A percentile compares a stretch with the other conserved stretches of the same genome.
These are phyloP conservation scores for Penicillium flavigenum DNA, from an alignment of 495 filamentous ascomycete genomes.

Conservation along the genomic window DNA sequence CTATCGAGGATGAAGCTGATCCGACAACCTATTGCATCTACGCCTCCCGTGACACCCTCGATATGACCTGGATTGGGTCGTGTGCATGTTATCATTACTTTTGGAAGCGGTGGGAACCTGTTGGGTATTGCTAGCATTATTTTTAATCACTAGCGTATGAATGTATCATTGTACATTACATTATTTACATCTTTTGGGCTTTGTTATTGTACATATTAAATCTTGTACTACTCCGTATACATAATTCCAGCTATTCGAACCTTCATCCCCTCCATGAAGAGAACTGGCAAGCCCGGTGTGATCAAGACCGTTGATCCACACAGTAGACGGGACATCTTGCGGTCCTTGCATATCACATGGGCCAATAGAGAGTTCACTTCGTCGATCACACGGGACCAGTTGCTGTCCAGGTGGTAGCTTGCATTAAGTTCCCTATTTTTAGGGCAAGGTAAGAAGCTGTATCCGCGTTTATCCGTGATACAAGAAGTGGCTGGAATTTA, in stretches of 20 bases:
- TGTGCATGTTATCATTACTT: constrained; percentile 11
- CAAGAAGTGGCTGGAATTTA: neutral
- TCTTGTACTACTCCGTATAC: neutral
- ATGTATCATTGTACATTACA: constrained; percentile 36
- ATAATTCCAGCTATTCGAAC: neutral
- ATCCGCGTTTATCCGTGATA: constrained; percentile 1
- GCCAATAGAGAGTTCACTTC: neutral
- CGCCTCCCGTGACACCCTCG: neutral
- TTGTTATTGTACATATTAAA: neutral
- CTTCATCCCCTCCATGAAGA: neutral
- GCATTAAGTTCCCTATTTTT: constrained; percentile 1
- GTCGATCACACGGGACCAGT: constrained; percentile 4
- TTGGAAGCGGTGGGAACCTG: constrained; percentile 7
- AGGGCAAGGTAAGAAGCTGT: neutral
- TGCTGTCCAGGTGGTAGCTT: neutral
- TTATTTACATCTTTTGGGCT: constrained; percentile 12
- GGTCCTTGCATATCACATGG: neutral
- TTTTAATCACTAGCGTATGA: constrained; percentile 30
- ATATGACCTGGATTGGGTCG: neutral
- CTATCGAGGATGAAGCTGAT: constrained; percentile 12
- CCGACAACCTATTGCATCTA: constrained; percentile 1
- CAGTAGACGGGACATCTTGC: neutral
- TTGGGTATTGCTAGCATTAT: constrained; percentile 32
- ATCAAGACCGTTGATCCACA: neutral
- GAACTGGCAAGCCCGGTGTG: neutral